Base-by-base conservation (phyloP, 768 basidiomycete genomes). In the Fistulinella prunicolor region DNA sequence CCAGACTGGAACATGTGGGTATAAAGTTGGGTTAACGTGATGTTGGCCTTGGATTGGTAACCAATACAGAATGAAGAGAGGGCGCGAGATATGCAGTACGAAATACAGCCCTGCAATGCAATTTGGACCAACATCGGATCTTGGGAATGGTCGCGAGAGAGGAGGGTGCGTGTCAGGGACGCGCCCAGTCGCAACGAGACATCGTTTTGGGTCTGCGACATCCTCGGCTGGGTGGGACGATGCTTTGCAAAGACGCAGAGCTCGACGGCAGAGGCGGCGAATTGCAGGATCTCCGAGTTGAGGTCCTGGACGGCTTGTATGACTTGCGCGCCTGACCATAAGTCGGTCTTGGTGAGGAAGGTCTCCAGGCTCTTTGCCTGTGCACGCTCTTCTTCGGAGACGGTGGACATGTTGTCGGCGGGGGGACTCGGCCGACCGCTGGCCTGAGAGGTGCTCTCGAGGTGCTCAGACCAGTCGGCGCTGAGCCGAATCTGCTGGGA, bases 211-310 rank as follows among this genome's bases (percentile, higher is more conserved):
- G 78, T 76, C 55, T 83, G 78, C 5, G 71, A 62, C 8, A 73
- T 63, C 53, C 72, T 74, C 20, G 74, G 57, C 12, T 71, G 64
- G 16, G 73, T 60, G 9, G 70, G 59, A 24, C 71, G 70, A 35
- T 69, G 66, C 46, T 67, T 72, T 30, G 70, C 70, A 58, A 83
- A 82, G 2, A 75, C 74, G 55, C 79, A 82, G 35, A 81, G 71
- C 65, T 90, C 87, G 14, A 84, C 82, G 7, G 84, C 86, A 20
- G 82, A 78, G 14, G 86, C 85, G 9, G 86, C 83, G 50, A 86
- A 86, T 53, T 87, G 87, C n/a, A 86, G 74, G 49, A 89, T 84
- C 65, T 89, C 86, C 0, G 84, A 81, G 61, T 89, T 89, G 63
- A 89, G 75, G 58, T 89, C 87, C 53, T 85, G 82, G 13, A 89